Evolutionary conservation across 2,329 filamentous ascomycete species (phyloP), one percentile per base, ranked within the genome.

Genomic region (Thelonectria blattea): DNA sequence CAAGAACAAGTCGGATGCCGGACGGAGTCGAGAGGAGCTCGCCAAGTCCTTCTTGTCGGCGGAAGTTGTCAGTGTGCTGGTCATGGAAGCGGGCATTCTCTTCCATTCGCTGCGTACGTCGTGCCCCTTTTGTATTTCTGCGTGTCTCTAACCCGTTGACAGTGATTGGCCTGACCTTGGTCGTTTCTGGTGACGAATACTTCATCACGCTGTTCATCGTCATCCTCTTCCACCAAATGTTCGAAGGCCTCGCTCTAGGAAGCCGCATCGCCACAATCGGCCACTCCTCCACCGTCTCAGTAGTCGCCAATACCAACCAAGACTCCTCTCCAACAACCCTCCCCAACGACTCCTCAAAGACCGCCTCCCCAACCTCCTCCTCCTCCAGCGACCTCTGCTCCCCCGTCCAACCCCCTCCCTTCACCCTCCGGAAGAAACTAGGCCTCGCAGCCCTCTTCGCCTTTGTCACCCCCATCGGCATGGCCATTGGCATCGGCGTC

Each of bases 401-500:
- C 10, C 45, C 60, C 11, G 46, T 24, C 22, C 22, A 24, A 3
- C 22, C 53, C 18, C 60, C 60, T 11, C 66, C 65, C 15, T 65
- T 83, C 30, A 72, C 77, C 9, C 73, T 81, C 69, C 65, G 66
- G 60, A 80, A 80, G 62, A 90, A 92, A 71, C 75, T 87, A 3
- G 62, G 85, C 12, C 86, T 93, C 77, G 89, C 84, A 0, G 65
- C 74, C 1, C 80, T 83, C 0, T 93, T 92, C 68, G 84, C 89
- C 0, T 77, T 92, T 24, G 86, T 91, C 56, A 93, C 91, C 0
- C 91, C 91, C 0, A 78, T 92, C 30, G 91, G 91, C 11, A 93
- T 93, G 90, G 89, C 87, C 0, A 92, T 94, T 61, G 91, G 91
- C 1, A 87, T 92, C 34, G 89, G 89, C 3, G 89, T 91, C 3